Evolutionary conservation across 345 rosid species (phyloP), one percentile per base, ranked within the genome.

Genomic region (Dovyalis caffra): DNA sequence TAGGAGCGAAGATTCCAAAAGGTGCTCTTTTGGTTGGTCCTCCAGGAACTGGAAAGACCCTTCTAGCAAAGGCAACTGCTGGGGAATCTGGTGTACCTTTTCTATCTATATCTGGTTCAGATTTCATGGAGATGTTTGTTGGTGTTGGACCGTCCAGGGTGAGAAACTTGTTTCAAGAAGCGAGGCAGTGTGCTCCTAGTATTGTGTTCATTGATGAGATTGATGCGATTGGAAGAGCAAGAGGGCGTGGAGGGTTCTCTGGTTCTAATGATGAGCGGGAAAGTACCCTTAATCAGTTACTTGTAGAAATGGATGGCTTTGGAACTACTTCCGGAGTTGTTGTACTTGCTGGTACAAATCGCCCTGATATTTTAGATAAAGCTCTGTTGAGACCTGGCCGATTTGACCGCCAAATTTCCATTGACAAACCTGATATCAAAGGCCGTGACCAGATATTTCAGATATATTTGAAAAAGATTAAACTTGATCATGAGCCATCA

Each of bases 321-420:
- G 77, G 78, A 20, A 76, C 79, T 34, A 80, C 77, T 49, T 74
- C 86, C 0, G 86, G 83, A 62, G 86, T 83, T 78, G 97, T 94
- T 70, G 98, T 94, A 31, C 91, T 94, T 74, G 97, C 98, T 65
- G 96, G 97, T 38, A 94, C 98, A 47, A 92, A 94, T 71, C 90
- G 97, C 80, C 97, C 98, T 11, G 98, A 94, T 83, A 94, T 94
- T 62, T 78, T 83, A 20, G 84, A 83, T 68, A 72, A 80, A 53
- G 86, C 86, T 53, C 34, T 83, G 72, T 72, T 78, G 69, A 80
- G 86, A 57, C 86, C 86, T 6, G 86, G 86, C 26, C 74, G 86
- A 64, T 83, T 83, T 73, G 86, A 84, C 49, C 77, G 84, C 25
- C 77, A 80, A 35, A 76, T 81, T 71, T 79, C 73, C 6, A 81